Base-by-base conservation (phyloP, 2,329 filamentous ascomycete genomes). In the Apiospora arundinis region DNA sequence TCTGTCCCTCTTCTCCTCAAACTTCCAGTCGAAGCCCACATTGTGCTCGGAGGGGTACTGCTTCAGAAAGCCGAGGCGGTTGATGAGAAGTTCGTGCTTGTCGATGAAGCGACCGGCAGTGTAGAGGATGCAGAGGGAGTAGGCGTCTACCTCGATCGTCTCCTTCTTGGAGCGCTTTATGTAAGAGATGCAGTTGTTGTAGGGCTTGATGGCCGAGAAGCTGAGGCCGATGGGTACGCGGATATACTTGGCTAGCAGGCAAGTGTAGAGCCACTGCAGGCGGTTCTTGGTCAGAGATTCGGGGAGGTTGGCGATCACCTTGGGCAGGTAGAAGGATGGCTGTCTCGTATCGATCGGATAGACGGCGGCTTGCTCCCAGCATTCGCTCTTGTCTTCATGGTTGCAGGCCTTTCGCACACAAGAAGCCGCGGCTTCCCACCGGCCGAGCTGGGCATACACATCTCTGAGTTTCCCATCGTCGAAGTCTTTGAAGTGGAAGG, bases 261-360 rank as follows among this genome's bases (percentile, higher is more conserved):
- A 63, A 6, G 32, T 63, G 56, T 63, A 63, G 28, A 63, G 32
- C 56, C 56, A 63, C 56, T 63, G 56, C 32, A 40, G 9, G 18
- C 56, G 56, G 56, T 40, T 14, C 1, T 40, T 8, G 18, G 56
- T 40, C 21, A 63, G 28, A 4, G 56, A 63, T 9, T 12, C 56
- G 32, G 56, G 56, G 12, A 63, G 56, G 18, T 40, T 40, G 4
- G 40, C 7, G 21, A 63, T 40, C 0, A 63, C 18, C 1, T 18
- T 18, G 8, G 56, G 56, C 21, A 40, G 32, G 12, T 63, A 63
- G 28, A 63, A 40, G 4, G 56, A 63, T 4, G 56, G 56, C 21
- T 63, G 56, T 4, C n/a, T 63, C 8, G 56, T 63, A n/a, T 40
- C 8, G 32, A 63, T 14, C 16, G 28, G 56, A 18, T 63, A 63